Conservation (phyloP, 345 rosid species). For the Hypericum androsaemum region DNA sequence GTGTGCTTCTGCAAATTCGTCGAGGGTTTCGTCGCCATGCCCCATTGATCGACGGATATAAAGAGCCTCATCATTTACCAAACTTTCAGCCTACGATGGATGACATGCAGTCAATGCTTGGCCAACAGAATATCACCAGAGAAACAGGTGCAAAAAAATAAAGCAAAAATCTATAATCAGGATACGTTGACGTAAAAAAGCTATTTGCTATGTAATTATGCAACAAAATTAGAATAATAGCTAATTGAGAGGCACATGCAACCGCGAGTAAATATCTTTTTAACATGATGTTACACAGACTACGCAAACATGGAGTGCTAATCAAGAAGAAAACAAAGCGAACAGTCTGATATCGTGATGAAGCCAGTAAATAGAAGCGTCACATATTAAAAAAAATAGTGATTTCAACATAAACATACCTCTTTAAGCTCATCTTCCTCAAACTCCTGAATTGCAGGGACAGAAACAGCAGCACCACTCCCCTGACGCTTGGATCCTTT, state of each 20-base stretch:
- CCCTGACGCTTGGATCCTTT: constrained; percentile 60
- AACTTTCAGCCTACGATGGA: constrained; percentile 50
- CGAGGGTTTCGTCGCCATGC: constrained; percentile 73
- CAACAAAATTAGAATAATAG: too few relatives aligned
- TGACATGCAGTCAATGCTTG: background rate
- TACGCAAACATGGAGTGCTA: too few relatives aligned
- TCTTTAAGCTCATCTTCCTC: constrained; percentile 73
- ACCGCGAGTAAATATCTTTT: too few relatives aligned
- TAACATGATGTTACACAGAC: too few relatives aligned
- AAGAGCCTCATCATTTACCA: constrained; percentile 63
- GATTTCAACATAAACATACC: constrained; percentile 27
- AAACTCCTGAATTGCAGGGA: constrained; percentile 63
- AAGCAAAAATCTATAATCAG: too few relatives aligned
- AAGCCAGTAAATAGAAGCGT: background rate
- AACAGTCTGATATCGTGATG: too few relatives aligned
- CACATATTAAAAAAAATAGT: background rate
- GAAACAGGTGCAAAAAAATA: too few relatives aligned
- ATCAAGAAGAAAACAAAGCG: too few relatives aligned
- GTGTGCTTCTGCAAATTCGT: constrained; percentile 84
- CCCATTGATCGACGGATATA: constrained; percentile 79
- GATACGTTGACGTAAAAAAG: too few relatives aligned
- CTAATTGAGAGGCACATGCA: too few relatives aligned
- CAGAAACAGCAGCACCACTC: constrained; percentile 37
- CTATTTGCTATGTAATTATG: too few relatives aligned
- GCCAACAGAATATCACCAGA: too few relatives aligned